A percentile compares a stretch with the other conserved stretches of the same genome.
Conservation (phyloP, 257 asterid genomes). For the Avicennia marina region DNA sequence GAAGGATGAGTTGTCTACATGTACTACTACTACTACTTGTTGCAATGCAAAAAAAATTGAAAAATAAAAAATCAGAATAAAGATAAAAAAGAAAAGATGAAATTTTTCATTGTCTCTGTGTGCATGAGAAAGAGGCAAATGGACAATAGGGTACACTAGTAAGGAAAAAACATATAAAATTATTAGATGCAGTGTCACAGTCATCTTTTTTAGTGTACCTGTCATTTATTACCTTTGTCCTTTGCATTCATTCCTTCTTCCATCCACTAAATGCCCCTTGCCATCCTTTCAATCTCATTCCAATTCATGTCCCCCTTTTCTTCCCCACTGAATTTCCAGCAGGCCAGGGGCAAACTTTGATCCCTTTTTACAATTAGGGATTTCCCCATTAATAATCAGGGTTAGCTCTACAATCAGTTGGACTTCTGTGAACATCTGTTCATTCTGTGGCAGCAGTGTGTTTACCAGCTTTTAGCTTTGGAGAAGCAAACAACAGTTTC, state of each 20-base stretch:
- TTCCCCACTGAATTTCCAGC: conserved; percentile 6
- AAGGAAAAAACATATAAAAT: conserved; percentile 32
- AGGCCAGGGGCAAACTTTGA: conserved; percentile 5
- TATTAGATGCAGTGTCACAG: conserved; percentile 56
- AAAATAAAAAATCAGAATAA: not conserved
- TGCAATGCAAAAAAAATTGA: conserved; percentile 1
- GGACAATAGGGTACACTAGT: conserved; percentile 9
- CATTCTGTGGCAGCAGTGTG: conserved; percentile 1
- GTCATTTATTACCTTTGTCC: conserved; percentile 64
- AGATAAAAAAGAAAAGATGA: not conserved
- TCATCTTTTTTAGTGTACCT: conserved; percentile 61
- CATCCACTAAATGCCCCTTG: conserved; percentile 50
- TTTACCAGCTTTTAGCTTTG: conserved; percentile 5
- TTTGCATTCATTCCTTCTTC: conserved; percentile 62
- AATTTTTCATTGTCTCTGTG: conserved; percentile 10
- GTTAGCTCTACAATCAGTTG: not conserved
- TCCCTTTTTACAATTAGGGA: conserved; percentile 30
- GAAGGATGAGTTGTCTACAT: conserved; percentile 31
- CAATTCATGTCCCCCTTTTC: not conserved
- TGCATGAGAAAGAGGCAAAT: conserved; percentile 28
- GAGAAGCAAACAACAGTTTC: conserved; percentile 17
- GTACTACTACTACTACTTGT: conserved; percentile 26
- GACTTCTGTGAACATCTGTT: conserved; percentile 8
- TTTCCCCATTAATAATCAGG: conserved; percentile 13
- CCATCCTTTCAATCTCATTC: conserved; percentile 16